Base-by-base conservation (phyloP, 1,139 yeast species). In the Protomyces inouyei region DNA sequence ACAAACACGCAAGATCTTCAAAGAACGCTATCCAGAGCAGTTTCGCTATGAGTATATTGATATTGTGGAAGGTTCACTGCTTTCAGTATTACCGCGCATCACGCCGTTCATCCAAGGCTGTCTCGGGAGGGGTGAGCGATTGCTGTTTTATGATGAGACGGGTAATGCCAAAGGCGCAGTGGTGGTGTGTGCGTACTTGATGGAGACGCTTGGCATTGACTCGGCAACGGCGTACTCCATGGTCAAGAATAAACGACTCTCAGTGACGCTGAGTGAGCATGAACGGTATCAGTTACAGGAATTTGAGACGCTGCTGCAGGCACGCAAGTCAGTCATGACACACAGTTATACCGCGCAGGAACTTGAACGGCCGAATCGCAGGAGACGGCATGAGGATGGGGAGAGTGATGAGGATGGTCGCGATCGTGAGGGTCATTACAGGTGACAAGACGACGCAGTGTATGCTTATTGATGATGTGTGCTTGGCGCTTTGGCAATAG, bases 101-200 rank as follows among this genome's bases (percentile, higher is more conserved):
- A 55, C 32, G n/a, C 59, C 59, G 14, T 46, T 60, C 36, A 52
- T 60, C 9, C 53, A 53, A n/a, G 54, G 57, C 35, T 46, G 59
- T 32, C 52, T 60, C 18, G 16, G 28, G 3, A 32, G 53, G 3
- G 59, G 64, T 21, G 59, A 55, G 35, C 43, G 43, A 23, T 12
- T 60, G 14, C 55, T 60, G 14, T 45, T 60, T 25, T 60, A 60
- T 18, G 64, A 60, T 28, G 59, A 54, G 21, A 55, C 59, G 16
- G 64, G 64, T 38, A 60, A 60, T 25, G 55, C 64, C 2, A 54
- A 53, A 14, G 59, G 55, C 12, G 64, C 64, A 8, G 59, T 48
- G 21, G 36, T 60, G 18, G 59, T 60, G 12, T 60, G 64, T 32
- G 46, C 54, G n/a, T 60, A 54, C 37, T 18, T 60, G n/a, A 60